Percentiles rank a stretch among this genome's conserved stretches.
Evolutionary conservation across 2,329 filamentous ascomycete species (phyloP).

Genomic region (Fusarium citri): DNA sequence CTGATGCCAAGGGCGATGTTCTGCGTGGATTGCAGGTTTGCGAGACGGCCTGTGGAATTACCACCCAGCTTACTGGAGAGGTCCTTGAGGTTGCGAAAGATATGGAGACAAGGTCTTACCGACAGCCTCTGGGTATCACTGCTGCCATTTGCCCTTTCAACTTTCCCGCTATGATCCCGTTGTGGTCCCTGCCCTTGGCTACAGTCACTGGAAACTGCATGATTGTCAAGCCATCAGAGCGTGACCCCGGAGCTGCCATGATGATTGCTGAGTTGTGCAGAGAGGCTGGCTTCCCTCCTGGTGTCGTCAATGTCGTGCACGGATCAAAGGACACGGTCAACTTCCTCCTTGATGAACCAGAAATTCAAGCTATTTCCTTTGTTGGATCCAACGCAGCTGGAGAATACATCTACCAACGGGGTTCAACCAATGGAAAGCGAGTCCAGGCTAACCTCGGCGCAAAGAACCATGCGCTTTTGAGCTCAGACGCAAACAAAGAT

Average conservation of each 20-base stretch:
- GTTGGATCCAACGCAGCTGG: constrained; percentile 85
- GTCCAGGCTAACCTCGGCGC: constrained; percentile 85
- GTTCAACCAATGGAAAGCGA: constrained; percentile 81
- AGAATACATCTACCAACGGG: constrained; percentile 81
- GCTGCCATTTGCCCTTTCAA: constrained; percentile 85
- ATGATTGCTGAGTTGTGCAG: constrained; percentile 80
- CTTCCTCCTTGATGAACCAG: constrained; percentile 81
- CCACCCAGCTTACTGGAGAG: constrained; percentile 79
- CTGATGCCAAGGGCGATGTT: constrained; percentile 79
- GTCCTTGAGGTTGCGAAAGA: constrained; percentile 84
- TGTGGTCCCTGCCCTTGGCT: constrained; percentile 84
- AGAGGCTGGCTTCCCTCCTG: constrained; percentile 80
- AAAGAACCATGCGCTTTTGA: constrained; percentile 84
- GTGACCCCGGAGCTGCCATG: constrained; percentile 82
- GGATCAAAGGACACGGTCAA: constrained; percentile 80
- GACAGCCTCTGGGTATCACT: constrained; percentile 79
- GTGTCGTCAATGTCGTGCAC: constrained; percentile 81
- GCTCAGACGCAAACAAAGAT: constrained; percentile 85
- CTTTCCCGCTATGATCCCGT: constrained; percentile 86
- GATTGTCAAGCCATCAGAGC: constrained; percentile 82
- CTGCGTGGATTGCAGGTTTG: constrained; percentile 80
- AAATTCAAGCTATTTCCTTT: constrained; percentile 83
- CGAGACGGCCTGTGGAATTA: constrained; percentile 79
- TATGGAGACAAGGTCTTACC: constrained; percentile 83
- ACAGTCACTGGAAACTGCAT: constrained; percentile 82